A percentile compares a stretch with the other conserved stretches of the same genome.
Conservation (phyloP, 1,284 basidiomycete genomes). For the Porodaedalea pini region DNA sequence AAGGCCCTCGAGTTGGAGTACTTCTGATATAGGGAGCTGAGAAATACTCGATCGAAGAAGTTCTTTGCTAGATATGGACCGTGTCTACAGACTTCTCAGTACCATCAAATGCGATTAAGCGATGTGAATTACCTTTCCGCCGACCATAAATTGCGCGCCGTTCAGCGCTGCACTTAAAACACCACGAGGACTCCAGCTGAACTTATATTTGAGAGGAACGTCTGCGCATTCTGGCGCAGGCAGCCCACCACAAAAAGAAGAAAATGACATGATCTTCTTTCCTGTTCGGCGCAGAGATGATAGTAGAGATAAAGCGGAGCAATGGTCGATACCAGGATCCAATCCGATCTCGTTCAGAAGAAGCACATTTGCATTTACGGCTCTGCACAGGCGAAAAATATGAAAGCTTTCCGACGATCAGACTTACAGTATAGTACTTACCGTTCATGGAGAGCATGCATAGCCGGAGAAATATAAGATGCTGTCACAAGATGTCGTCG, state of each 20-base stretch:
- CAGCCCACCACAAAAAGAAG: conserved; percentile 91
- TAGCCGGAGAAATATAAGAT: conserved; percentile 84
- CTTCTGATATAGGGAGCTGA: conserved; percentile 61
- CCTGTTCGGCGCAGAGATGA: conserved; percentile 53
- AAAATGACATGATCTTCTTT: conserved; percentile 73
- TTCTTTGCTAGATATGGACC: conserved; percentile 45
- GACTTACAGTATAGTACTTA: conserved; percentile 33
- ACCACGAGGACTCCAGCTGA: conserved; percentile 91
- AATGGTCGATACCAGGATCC: conserved; percentile 96
- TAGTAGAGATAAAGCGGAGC: conserved; percentile 81
- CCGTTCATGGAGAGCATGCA: conserved; percentile 67
- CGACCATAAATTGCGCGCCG: conserved; percentile 67
- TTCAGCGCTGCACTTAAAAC: conserved; percentile 84
- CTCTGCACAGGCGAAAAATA: conserved; percentile 41
- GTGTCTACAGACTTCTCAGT: background rate
- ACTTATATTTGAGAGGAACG: conserved; percentile 85
- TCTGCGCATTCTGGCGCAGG: conserved; percentile 73
- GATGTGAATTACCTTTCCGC: conserved; percentile 42
- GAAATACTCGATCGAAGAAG: conserved; percentile 62
- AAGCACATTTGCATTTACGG: conserved; percentile 63
- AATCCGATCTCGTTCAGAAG: conserved; percentile 92
- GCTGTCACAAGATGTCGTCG: conserved; percentile 86
- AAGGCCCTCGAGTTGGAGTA: conserved; percentile 79
- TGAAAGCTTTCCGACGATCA: background rate
- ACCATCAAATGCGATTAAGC: conserved; percentile 2